Base-by-base conservation (phyloP, 805 yeast species). In the Maudiozyma turicensis region DNA sequence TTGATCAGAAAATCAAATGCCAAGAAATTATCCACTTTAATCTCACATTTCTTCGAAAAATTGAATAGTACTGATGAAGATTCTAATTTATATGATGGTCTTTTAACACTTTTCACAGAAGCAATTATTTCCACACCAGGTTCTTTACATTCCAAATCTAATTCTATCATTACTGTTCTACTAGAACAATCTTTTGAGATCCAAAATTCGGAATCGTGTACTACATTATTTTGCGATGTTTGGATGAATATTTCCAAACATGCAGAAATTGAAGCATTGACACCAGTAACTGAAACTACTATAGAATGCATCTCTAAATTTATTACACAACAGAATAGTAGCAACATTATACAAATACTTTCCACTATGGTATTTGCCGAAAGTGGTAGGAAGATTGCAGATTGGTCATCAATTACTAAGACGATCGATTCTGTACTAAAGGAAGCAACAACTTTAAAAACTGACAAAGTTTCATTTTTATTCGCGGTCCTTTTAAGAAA, bases 61-160 rank as follows among this genome's bases (percentile, higher is more conserved):
- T 30, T 68, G 65, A 14, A 43, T 11, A 4, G 20, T 4, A 37
- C 13, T 5, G 47, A 68, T 3, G 66, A 70, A 2, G 69, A 70
- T 1, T 71, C 72, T 43, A 66, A 64, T 8, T 71, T 76, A 9
- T 86, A 81, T 58, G 74, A 75, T 49, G 78, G 95, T 0, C 62
- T 86, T 41, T 72, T 78, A 2, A 72, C 74, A 6, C 72, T 90
- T 40, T 81, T 81, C 59, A 72, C 88, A 3, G 95, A 87, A 59
- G 71, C 96, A 0, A 71, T 90, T 63, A 82, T 77, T 53, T 81
- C 87, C 43, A 80, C 95, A 0, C 76, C 76, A 11, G 84, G 78
- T 5, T 73, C 84, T 0, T 71, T 90, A 51, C 95, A 91, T 63
- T 84, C 96, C 1, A 86, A 80, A 60, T 71, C 89, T 0, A 61